Evolutionary conservation across 2,329 filamentous ascomycete species (phyloP).

Genomic region (Calonectria leucothoes): DNA sequence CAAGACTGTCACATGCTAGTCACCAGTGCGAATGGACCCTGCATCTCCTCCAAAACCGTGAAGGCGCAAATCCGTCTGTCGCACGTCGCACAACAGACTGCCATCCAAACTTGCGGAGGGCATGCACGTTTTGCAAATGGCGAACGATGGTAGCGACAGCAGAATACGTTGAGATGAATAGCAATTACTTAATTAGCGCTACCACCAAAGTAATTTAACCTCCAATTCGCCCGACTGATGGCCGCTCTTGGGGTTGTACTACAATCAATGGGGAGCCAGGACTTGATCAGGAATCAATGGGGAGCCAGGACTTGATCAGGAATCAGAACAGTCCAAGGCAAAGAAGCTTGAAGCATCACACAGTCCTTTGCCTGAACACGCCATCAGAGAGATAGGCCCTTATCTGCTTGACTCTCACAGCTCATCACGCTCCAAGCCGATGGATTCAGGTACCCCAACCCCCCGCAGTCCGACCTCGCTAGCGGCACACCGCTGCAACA

Average conservation of each 20-base stretch:
- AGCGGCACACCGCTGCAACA: neutral
- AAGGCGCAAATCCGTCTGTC: neutral
- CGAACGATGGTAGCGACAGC: neutral
- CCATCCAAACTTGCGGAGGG: neutral
- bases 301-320: neutral
- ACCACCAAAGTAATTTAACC: neutral
- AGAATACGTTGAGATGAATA: neutral
- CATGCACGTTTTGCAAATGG: neutral
- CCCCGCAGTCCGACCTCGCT: neutral
- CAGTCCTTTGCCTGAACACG: neutral
- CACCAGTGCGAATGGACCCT: neutral
- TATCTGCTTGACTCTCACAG: neutral
- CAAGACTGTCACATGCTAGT: neutral
- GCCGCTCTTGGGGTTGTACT: neutral
- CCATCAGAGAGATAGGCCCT: neutral
- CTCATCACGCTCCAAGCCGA: neutral
- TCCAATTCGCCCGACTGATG: neutral
- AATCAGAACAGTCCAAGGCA: neutral
- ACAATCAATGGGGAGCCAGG: neutral
- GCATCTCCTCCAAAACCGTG: slow-evolving; percentile 1
- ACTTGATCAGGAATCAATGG: neutral
- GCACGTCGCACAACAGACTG: neutral
- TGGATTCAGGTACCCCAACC: neutral
- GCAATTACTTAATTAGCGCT: neutral
- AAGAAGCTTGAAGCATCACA: neutral